A percentile compares a stretch with the other conserved stretches of the same genome.
phyloP scores from a whole-genome alignment of 2,329 filamentous ascomycete species.

The Cordyceps javanica region DNA sequence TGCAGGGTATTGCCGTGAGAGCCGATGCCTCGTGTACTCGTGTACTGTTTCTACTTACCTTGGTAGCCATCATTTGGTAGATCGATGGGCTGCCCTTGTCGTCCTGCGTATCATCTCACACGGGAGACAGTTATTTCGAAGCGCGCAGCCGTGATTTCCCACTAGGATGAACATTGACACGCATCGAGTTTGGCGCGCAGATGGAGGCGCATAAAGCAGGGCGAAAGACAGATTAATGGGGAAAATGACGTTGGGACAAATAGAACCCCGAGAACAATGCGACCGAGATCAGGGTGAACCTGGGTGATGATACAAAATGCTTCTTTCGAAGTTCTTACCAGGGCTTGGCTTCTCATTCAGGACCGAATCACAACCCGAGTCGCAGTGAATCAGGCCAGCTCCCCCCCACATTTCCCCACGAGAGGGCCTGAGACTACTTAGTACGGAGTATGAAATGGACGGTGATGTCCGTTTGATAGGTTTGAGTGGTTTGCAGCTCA shows the following conservation, averaged over 20 bases:
- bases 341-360: background rate
- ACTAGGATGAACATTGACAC: background rate
- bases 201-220: background rate
- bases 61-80: no score
- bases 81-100: no score
- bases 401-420: slow-evolving; percentile 11
- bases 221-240: background rate
- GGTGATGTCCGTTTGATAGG: background rate
- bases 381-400: background rate
- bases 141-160: no score
- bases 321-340: no score
- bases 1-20: no score
- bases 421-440: slow-evolving; percentile 8
- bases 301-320: no score
- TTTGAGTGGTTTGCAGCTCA: background rate
- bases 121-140: background rate
- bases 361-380: background rate
- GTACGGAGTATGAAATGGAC: no score
- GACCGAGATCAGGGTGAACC: slow-evolving; percentile 1
- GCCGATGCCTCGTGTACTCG: no score
- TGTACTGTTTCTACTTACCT: no score
- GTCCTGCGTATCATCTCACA: no score
- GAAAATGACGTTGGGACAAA: background rate
- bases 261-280: background rate
- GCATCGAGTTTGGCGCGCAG: background rate